Base-by-base conservation (phyloP, 2,329 filamentous ascomycete species). In the Sporothrix luriei region DNA sequence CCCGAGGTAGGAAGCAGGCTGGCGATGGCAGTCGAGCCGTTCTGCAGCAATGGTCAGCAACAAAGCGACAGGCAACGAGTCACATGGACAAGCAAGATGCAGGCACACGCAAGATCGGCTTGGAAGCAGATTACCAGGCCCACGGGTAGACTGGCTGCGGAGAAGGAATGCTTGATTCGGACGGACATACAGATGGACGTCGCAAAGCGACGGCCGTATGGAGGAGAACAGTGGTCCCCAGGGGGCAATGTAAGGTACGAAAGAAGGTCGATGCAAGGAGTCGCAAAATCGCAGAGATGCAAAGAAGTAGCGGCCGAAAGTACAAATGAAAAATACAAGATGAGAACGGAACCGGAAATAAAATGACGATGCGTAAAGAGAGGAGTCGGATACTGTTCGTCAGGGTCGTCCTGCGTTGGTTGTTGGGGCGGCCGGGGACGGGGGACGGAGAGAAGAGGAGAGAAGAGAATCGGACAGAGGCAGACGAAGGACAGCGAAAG, bases 1-100 rank as follows among this genome's bases (percentile, higher is more conserved):
- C 78, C 77, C 71, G 84, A 78, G 57, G 82, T 83, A 68, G 83
- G 82, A 80, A 81, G 82, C 68, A 84, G 73, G 49, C 82, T 82
- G 65, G 81, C 76, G 9, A 80, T 79, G 71, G 78, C 80, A 64
- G 80, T 80, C 72, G 80, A 80, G 75, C 84, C 78, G 73, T 77
- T 71, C 71, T 73, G 26, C 14, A 43, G n/a, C 13, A 21, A 14
- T n/a, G 29, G 62, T 66, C 33, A 67, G 67, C 59, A 61, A 61
- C 16, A 2, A 43, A 19, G 24, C 5, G n/a, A 21, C 29, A 26
- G 38, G 14, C 11, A 14, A 26, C 9, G 38, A 62, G n/a, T 19
- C 40, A 46, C 38, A 59, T 13, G 40, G 57, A 62, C 21, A 21
- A 14, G 33, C n/a, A 24, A 16, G 38, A 40, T 14, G 54, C 55